Percentiles rank a stretch among this genome's conserved stretches.
These are phyloP conservation scores for Ilyonectria destructans DNA, from an alignment of 2,329 filamentous ascomycete genomes.

Conservation along the genomic window DNA sequence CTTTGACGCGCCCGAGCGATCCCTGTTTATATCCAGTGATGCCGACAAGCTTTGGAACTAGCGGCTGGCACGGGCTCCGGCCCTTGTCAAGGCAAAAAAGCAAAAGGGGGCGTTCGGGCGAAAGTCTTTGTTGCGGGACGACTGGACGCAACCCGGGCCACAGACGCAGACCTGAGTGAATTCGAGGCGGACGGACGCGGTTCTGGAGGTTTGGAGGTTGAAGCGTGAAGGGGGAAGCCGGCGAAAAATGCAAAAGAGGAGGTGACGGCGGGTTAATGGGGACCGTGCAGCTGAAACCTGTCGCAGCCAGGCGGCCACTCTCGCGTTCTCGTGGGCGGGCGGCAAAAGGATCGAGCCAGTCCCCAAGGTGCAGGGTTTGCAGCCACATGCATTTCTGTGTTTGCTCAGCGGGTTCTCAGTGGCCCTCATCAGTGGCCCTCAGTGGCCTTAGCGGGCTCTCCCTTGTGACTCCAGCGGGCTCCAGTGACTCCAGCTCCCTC, in stretches of 20 bases:
- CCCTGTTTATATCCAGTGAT: constrained; percentile 44
- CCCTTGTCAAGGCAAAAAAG: constrained; percentile 41
- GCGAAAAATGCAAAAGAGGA: constrained; percentile 23
- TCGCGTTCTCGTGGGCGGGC: constrained; percentile 10
- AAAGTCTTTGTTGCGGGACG: constrained; percentile 25
- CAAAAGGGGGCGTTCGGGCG: constrained; percentile 41
- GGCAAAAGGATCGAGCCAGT: neutral
- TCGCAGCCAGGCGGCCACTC: constrained; percentile 23
- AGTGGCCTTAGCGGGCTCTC: no score
- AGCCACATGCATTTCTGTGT: constrained; percentile 7
- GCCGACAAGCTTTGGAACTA: constrained; percentile 45
- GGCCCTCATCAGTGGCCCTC: no score
- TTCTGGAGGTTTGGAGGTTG: neutral
- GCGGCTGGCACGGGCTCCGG: constrained; percentile 47
- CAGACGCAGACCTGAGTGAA: neutral
- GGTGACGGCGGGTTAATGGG: constrained; percentile 16
- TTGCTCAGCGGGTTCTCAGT: neutral
- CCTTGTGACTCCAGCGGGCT: neutral
- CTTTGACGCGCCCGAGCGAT: constrained; percentile 46
- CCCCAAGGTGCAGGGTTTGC: neutral
- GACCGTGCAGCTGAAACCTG: constrained; percentile 28
- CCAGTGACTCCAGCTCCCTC: neutral
- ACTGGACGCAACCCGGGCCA: constrained; percentile 33
- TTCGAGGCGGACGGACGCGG: neutral
- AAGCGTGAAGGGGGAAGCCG: neutral